These are phyloP conservation scores for Xylariales sp. DNA, from an alignment of 2,329 filamentous ascomycete species.

Conservation along the genomic window DNA sequence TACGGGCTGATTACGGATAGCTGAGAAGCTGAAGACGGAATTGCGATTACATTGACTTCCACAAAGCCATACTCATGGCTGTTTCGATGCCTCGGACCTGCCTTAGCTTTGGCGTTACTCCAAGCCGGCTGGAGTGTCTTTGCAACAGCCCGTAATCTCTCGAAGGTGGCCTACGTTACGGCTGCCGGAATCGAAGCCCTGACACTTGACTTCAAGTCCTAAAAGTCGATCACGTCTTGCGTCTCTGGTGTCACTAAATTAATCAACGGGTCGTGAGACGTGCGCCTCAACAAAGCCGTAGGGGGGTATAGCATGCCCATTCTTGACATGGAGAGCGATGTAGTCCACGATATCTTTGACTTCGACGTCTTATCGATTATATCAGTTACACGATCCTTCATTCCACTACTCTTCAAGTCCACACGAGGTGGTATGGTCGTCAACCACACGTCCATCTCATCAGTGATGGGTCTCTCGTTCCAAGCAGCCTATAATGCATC, in stretches of 20 bases:
- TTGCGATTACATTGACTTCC: too few relatives aligned
- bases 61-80: too few relatives aligned
- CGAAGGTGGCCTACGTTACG: slow-evolving; percentile 3
- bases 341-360: slow-evolving; percentile 4
- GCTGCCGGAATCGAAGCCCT: slow-evolving; percentile 7
- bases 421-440: slow-evolving; percentile 6
- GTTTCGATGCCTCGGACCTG: not conserved
- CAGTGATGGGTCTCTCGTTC: slow-evolving; percentile 1
- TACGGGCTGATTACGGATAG: too few relatives aligned
- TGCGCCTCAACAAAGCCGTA: slow-evolving; percentile 22
- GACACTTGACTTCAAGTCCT: slow-evolving; percentile 11
- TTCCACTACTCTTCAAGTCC: slow-evolving; percentile 8
- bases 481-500: slow-evolving; percentile 10
- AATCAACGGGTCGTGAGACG: slow-evolving; percentile 13
- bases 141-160: slow-evolving; percentile 7
- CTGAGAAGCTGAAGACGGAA: too few relatives aligned
- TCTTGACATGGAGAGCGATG: slow-evolving; percentile 4
- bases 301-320: slow-evolving; percentile 14
- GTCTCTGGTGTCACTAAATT: slow-evolving; percentile 12
- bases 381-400: slow-evolving; percentile 8
- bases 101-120: not conserved
- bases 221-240: slow-evolving; percentile 13
- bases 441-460: slow-evolving; percentile 8
- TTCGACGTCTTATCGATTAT: slow-evolving; percentile 5
- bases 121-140: not conserved